Evolutionary conservation across 768 basidiomycete genomes (phyloP).

Genomic region (Boletellus sp.): DNA sequence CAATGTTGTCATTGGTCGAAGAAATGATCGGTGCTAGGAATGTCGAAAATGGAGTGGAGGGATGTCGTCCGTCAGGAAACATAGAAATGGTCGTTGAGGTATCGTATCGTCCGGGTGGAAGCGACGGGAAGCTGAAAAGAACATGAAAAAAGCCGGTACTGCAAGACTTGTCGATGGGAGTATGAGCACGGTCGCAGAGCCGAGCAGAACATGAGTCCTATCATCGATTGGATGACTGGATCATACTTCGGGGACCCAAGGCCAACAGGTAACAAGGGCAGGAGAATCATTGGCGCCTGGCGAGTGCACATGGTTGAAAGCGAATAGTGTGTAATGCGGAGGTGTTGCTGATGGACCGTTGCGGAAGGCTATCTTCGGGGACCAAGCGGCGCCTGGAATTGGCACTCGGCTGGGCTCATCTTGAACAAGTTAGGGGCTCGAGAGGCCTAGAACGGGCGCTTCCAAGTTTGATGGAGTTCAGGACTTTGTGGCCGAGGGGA

Average conservation of each 20-base stretch:
- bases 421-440: neutral
- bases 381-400: neutral
- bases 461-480: neutral
- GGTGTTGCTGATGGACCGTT: too few species aligned
- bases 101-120: neutral
- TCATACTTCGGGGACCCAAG: neutral
- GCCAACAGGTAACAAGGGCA: neutral
- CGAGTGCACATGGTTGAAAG: neutral
- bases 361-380: neutral
- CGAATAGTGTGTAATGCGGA: neutral
- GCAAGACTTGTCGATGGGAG: neutral
- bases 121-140: neutral
- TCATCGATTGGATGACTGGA: neutral
- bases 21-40: neutral
- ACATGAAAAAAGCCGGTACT: neutral
- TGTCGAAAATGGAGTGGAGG: neutral
- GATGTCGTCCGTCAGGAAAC: neutral
- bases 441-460: neutral
- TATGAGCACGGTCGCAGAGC: neutral
- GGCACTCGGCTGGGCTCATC: neutral
- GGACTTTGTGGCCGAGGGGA: neutral
- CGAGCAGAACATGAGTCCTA: neutral
- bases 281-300: neutral
- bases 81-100: neutral
- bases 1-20: neutral